phyloP scores from a whole-genome alignment of 768 basidiomycete species.

The Hypsizygus marmoreus region DNA sequence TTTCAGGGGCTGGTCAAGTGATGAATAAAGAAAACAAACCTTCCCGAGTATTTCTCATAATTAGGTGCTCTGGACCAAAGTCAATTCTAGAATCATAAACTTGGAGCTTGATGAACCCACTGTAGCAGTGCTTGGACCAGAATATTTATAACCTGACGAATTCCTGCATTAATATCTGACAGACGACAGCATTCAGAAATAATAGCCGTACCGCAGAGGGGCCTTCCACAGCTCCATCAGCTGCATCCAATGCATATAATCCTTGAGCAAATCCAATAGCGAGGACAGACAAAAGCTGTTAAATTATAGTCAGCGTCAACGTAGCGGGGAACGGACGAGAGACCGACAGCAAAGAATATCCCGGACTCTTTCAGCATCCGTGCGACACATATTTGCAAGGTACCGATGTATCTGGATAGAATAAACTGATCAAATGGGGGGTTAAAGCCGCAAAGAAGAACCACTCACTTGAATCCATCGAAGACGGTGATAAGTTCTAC shows the following conservation, averaged over 20 bases:
- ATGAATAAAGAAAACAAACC: slow-evolving; percentile 32
- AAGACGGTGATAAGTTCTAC: slow-evolving; percentile 79
- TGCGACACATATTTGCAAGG: slow-evolving; percentile 91
- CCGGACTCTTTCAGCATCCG: slow-evolving; percentile 93
- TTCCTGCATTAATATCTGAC: slow-evolving; percentile 4
- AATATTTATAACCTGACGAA: slow-evolving; percentile 60
- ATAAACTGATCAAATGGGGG: slow-evolving; percentile 1
- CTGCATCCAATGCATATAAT: slow-evolving; percentile 87
- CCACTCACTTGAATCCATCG: slow-evolving; percentile 74
- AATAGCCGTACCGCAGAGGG: slow-evolving; percentile 42
- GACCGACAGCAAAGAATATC: slow-evolving; percentile 83
- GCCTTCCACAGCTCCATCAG: slow-evolving; percentile 73
- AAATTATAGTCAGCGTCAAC: slow-evolving; percentile 4
- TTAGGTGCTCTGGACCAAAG: slow-evolving; percentile 56
- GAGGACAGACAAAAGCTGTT: slow-evolving; percentile 77
- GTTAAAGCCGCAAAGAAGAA: background rate
- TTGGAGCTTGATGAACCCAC: too few species aligned
- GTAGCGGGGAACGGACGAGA: slow-evolving; percentile 1
- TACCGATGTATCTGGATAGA: slow-evolving; percentile 71
- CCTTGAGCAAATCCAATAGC: slow-evolving; percentile 85
- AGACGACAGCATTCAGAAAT: background rate
- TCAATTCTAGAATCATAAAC: too few species aligned
- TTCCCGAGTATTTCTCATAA: slow-evolving; percentile 55
- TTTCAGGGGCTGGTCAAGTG: slow-evolving; percentile 1
- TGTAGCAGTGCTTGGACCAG: slow-evolving; percentile 83